Conservation (phyloP, 129 eudicot genomes). For the Helianthus annuus region DNA sequence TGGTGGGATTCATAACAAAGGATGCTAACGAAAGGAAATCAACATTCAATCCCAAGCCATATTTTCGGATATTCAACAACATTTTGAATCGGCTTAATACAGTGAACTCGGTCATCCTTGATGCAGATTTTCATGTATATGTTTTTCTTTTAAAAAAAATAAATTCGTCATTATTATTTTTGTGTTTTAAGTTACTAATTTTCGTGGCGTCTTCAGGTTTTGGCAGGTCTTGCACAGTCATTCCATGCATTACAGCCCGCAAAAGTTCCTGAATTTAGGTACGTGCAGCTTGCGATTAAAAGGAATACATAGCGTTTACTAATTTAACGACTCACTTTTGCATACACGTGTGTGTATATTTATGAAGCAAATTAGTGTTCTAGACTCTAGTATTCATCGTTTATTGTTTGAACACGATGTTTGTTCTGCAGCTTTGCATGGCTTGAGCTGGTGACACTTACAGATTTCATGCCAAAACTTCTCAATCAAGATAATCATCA, state of each 20-base stretch:
- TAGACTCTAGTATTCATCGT: not conserved
- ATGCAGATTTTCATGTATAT: constrained; percentile 66
- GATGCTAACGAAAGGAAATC: constrained; percentile 61
- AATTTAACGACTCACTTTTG: not conserved
- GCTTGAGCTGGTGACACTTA: constrained; percentile 81
- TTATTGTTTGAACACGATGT: not conserved
- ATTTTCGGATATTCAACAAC: constrained; percentile 65
- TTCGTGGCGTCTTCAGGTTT: constrained; percentile 37
- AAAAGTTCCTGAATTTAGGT: constrained; percentile 86
- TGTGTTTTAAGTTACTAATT: constrained; percentile 2
- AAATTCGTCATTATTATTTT: not conserved
- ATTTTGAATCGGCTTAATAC: constrained; percentile 52
- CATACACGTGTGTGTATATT: not conserved
- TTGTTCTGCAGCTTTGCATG: constrained; percentile 67
- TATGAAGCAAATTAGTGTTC: not conserved
- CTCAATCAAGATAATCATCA: constrained; percentile 58
- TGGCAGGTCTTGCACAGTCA: constrained; percentile 59
- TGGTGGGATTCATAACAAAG: constrained; percentile 50
- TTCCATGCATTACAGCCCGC: constrained; percentile 74
- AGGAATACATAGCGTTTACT: not conserved
- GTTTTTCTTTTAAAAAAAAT: not conserved
- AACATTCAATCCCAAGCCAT: constrained; percentile 68
- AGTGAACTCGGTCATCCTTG: constrained; percentile 53
- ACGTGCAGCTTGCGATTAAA: not conserved
- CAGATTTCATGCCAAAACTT: constrained; percentile 75